These are phyloP conservation scores for Hevea brasiliensis DNA, from an alignment of 345 rosid genomes.

Conservation along the genomic window DNA sequence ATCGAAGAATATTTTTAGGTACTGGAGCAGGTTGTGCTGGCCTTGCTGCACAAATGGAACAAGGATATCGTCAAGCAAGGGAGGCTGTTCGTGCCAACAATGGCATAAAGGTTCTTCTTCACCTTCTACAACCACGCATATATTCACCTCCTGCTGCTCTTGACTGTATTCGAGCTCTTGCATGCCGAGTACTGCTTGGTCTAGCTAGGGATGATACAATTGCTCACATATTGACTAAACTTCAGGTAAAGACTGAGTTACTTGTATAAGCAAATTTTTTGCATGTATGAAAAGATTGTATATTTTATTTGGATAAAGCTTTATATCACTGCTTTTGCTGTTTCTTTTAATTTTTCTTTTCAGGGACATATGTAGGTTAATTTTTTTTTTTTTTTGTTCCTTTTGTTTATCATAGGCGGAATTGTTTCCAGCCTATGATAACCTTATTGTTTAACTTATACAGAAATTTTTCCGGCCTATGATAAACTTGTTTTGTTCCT, in stretches of 20 bases:
- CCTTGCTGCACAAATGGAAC: conserved; percentile 97
- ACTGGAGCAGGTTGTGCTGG: conserved; percentile 98
- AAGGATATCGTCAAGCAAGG: conserved; percentile 92
- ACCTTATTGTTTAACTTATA: too few relatives aligned
- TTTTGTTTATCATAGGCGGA: too few relatives aligned
- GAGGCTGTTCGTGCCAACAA: conserved; percentile 93
- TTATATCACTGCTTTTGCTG: too few relatives aligned
- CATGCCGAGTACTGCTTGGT: conserved; percentile 95
- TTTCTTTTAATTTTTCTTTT: too few relatives aligned
- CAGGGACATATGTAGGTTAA: too few relatives aligned
- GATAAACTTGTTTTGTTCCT: too few relatives aligned
- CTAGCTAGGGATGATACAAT: conserved; percentile 94
- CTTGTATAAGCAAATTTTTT: too few relatives aligned
- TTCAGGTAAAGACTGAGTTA: conserved; percentile 54
- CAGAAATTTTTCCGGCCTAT: too few relatives aligned
- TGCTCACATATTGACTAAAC: conserved; percentile 97
- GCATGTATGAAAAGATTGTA: too few relatives aligned
- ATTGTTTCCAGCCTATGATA: too few relatives aligned
- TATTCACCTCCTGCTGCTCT: conserved; percentile 87
- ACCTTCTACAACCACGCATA: conserved; percentile 89
- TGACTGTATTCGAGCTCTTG: conserved; percentile 92
- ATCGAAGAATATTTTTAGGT: conserved; percentile 90
- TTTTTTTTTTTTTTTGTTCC: too few relatives aligned
- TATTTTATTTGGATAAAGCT: too few relatives aligned
- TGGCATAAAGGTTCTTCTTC: conserved; percentile 95